Conservation (phyloP, 495 filamentous ascomycete genomes). For the Xylaria bambusicola region DNA sequence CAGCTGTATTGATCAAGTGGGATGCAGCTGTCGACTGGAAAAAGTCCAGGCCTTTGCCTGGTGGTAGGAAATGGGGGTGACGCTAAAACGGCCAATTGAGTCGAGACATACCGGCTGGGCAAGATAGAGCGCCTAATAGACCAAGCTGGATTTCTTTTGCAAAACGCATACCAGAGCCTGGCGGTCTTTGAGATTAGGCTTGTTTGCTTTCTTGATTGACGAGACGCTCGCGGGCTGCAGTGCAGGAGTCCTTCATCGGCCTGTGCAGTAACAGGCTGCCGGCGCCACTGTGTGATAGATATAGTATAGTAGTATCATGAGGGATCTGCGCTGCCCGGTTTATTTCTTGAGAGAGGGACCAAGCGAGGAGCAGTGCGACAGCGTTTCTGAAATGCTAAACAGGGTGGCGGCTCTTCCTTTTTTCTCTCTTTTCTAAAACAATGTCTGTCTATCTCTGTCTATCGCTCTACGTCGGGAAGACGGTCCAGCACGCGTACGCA, state of each 20-base stretch:
- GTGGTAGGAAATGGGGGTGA: neutral
- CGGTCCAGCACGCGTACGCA: conserved; percentile 16
- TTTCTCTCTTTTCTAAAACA: neutral
- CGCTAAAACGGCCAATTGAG: conserved; percentile 5
- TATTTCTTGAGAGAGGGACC: conserved; percentile 1
- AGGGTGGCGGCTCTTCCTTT: conserved; percentile 10
- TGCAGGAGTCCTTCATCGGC: neutral
- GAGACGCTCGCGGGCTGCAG: neutral
- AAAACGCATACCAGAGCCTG: neutral
- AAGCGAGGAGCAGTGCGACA: neutral
- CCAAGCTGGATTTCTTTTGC: neutral
- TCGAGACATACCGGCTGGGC: neutral
- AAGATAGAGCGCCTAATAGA: neutral
- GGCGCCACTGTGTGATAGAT: neutral
- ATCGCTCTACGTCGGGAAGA: conserved; percentile 10
- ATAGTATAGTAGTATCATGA: neutral
- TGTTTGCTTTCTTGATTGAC: conserved; percentile 4
- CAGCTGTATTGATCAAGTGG: conserved; percentile 14
- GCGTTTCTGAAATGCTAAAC: neutral
- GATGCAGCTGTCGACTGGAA: neutral
- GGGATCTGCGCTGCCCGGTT: neutral
- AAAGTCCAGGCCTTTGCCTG: neutral
- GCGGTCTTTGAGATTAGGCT: neutral
- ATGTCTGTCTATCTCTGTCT: neutral
- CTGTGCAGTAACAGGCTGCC: neutral